Evolutionary conservation across 1,139 yeast genomes (phyloP).

Genomic region (Saccharomyces pastorianus): DNA sequence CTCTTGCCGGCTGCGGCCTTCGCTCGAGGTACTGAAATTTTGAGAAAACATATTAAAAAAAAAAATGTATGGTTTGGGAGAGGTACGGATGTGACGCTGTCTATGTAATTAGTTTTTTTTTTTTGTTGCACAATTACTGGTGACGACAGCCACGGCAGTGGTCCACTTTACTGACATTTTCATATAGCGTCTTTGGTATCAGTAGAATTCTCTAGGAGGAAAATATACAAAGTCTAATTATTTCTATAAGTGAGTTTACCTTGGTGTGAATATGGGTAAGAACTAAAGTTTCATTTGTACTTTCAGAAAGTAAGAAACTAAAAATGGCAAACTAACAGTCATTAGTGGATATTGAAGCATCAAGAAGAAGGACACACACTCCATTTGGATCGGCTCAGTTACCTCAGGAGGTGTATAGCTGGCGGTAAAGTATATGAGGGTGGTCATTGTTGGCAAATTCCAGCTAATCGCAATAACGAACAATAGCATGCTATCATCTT

Average conservation of each 20-base stretch:
- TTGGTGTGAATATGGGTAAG: background rate
- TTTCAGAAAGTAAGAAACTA: constrained; percentile 52
- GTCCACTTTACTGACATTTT: no score
- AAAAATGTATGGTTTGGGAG: background rate
- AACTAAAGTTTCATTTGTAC: constrained; percentile 29
- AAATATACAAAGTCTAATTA: no score
- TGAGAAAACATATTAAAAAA: no score
- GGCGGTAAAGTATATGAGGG: constrained; percentile 63
- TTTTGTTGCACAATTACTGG: no score
- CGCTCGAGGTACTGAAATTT: background rate
- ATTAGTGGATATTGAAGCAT: constrained; percentile 55
- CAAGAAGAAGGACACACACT: constrained; percentile 57
- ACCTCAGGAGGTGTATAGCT: constrained; percentile 55
- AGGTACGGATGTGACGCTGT: background rate
- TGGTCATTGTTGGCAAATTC: constrained; percentile 63
- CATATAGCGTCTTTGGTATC: no score
- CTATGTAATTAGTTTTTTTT: no score
- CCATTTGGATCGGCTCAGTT: constrained; percentile 58
- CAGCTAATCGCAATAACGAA: constrained; percentile 60
- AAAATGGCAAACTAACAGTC: constrained; percentile 54
- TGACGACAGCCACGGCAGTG: no score
- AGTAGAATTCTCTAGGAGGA: no score
- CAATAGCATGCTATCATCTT: constrained; percentile 44
- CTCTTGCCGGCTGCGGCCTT: background rate
- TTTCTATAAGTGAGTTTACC: no score